These are phyloP conservation scores for Waltergamsia citrina DNA, from an alignment of 2,329 filamentous ascomycete genomes.

Conservation along the genomic window DNA sequence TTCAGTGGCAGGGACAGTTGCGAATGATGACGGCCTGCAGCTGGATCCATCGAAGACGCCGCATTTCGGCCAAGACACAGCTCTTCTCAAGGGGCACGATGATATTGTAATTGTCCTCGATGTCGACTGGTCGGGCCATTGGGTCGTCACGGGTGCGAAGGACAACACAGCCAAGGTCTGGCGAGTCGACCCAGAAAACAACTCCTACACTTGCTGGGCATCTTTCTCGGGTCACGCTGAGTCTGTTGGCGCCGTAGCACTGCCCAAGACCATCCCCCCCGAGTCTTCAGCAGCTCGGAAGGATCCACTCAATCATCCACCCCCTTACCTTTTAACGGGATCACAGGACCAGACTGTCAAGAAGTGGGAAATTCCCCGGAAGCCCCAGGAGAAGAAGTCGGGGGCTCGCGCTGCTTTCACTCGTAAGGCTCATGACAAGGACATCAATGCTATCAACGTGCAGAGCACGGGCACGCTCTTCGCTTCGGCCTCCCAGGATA, in stretches of 20 bases:
- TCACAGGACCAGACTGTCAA: slow-evolving; percentile 96
- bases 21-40: slow-evolving; percentile 9
- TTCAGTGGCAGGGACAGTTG: slow-evolving; percentile 45
- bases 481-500: slow-evolving; percentile 92
- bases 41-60: slow-evolving; percentile 20
- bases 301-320: slow-evolving; percentile 70
- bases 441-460: slow-evolving; percentile 90
- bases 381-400: slow-evolving; percentile 37
- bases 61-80: slow-evolving; percentile 87
- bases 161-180: slow-evolving; percentile 91
- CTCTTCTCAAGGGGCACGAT: slow-evolving; percentile 77
- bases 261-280: slow-evolving; percentile 62
- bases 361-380: slow-evolving; percentile 72
- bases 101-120: slow-evolving; percentile 95
- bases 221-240: slow-evolving; percentile 88
- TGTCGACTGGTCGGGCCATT: slow-evolving; percentile 93
- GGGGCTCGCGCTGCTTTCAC: slow-evolving; percentile 67
- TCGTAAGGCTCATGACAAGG: slow-evolving; percentile 94
- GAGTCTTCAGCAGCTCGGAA: slow-evolving; percentile 60
- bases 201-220: slow-evolving; percentile 70
- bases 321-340: slow-evolving; percentile 78
- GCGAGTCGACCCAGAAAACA: slow-evolving; percentile 68
- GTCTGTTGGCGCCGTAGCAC: slow-evolving; percentile 79
- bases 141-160: slow-evolving; percentile 93
- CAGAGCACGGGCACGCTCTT: slow-evolving; percentile 70